Conservation (phyloP, 768 basidiomycete genomes). For the Leccinum rimulosum region DNA sequence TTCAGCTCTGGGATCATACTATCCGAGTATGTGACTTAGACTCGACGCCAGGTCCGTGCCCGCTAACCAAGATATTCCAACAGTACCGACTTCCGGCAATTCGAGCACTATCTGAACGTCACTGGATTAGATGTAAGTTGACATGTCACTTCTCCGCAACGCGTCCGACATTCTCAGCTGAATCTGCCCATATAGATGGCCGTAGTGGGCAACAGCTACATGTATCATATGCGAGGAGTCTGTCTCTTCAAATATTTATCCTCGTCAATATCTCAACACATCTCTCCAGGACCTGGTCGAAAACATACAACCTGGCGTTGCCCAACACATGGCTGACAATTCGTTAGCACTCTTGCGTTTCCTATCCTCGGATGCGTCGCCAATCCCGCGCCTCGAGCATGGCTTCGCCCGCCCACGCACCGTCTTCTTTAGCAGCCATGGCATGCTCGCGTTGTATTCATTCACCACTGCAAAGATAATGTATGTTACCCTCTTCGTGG, state of each 20-base stretch:
- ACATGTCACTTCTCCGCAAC: not conserved
- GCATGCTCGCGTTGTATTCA: slow-evolving; percentile 70
- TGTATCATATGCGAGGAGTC: slow-evolving; percentile 91
- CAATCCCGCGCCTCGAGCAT: slow-evolving; percentile 60
- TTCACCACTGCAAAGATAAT: slow-evolving; percentile 66
- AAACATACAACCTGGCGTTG: slow-evolving; percentile 81
- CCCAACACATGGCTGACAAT: slow-evolving; percentile 90
- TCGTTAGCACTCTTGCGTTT: slow-evolving; percentile 73
- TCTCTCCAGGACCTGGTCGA: slow-evolving; percentile 62
- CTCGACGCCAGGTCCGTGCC: slow-evolving; percentile 1
- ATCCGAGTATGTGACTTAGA: slow-evolving; percentile 64
- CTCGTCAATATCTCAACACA: not conserved
- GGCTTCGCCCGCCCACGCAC: slow-evolving; percentile 54
- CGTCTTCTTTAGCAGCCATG: slow-evolving; percentile 76
- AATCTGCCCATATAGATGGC: slow-evolving; percentile 62
- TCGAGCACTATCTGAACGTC: slow-evolving; percentile 84
- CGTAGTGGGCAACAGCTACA: slow-evolving; percentile 85
- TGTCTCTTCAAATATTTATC: slow-evolving; percentile 5
- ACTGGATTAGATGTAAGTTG: slow-evolving; percentile 81
- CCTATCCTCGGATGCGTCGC: slow-evolving; percentile 67
- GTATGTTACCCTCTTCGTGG: slow-evolving; percentile 51
- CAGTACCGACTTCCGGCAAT: slow-evolving; percentile 95
- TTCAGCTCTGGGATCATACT: slow-evolving; percentile 89
- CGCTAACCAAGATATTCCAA: slow-evolving; percentile 7
- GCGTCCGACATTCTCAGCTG: not conserved